Conservation (phyloP, 73 alveolate genomes). For the Symbiodinium natans region DNA sequence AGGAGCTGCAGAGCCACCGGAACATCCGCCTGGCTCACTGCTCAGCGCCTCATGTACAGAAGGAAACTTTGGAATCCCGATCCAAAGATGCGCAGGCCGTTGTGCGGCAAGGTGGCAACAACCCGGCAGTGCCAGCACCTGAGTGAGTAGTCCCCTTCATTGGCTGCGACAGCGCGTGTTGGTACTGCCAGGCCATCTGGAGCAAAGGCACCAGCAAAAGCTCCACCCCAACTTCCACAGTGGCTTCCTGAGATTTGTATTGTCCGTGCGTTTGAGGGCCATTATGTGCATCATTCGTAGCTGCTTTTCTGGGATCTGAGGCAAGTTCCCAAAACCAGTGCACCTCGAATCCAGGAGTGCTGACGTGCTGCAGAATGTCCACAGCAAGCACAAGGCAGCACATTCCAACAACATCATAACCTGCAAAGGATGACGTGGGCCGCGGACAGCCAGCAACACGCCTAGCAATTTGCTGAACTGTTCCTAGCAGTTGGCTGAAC, state of each 20-base stretch:
- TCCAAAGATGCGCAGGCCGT: not conserved
- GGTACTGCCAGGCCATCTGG: not conserved
- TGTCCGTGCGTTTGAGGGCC: no score
- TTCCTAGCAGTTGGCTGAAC: no score
- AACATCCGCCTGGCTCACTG: constrained; percentile 52
- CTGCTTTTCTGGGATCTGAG: not conserved
- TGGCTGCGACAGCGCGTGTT: not conserved
- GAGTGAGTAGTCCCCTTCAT: not conserved
- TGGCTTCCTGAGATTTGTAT: not conserved
- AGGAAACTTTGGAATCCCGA: no score
- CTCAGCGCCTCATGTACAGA: no score
- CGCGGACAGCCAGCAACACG: not conserved
- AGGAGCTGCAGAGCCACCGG: constrained; percentile 82
- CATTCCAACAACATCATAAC: not conserved
- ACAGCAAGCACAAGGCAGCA: not conserved
- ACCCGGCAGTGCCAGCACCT: not conserved
- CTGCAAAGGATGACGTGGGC: not conserved
- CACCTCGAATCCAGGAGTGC: not conserved
- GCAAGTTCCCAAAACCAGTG: not conserved
- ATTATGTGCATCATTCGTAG: no score
- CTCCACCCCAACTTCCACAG: constrained; percentile 46
- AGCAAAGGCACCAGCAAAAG: constrained; percentile 19
- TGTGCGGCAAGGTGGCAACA: constrained; percentile 22
- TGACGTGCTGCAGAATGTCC: not conserved
- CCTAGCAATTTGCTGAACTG: not conserved